phyloP scores from a whole-genome alignment of 2,329 filamentous ascomycete species.

The Beauveria pseudobassiana region DNA sequence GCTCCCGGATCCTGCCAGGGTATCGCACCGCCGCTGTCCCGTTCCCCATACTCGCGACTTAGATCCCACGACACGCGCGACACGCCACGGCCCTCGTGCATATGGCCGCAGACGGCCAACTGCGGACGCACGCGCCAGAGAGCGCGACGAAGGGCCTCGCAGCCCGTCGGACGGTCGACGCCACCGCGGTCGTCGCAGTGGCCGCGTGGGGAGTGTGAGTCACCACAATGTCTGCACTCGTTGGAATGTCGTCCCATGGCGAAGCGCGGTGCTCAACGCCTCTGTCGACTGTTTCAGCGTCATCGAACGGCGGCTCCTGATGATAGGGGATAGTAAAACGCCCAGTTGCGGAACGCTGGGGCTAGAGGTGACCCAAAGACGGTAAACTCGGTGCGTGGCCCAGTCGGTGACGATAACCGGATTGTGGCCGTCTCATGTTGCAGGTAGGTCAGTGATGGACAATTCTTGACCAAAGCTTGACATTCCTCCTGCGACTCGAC shows the following conservation, averaged over 20 bases:
- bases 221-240: constrained; percentile 57
- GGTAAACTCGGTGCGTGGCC: constrained; percentile 52
- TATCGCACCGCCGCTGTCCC: constrained; percentile 31
- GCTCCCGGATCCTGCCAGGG: constrained; percentile 53
- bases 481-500: constrained; percentile 48
- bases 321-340: constrained; percentile 52
- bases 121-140: constrained; percentile 55
- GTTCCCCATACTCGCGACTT: constrained; percentile 24
- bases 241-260: constrained; percentile 56
- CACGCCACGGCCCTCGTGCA: constrained; percentile 60
- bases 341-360: constrained; percentile 51
- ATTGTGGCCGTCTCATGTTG: constrained; percentile 49
- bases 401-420: constrained; percentile 43
- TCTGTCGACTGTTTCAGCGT: constrained; percentile 7
- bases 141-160: constrained; percentile 47
- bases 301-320: not conserved
- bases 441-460: constrained; percentile 55
- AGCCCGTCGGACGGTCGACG: constrained; percentile 42
- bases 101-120: constrained; percentile 63
- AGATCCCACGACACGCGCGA: constrained; percentile 56
- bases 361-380: constrained; percentile 67
- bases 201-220: constrained; percentile 61
- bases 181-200: constrained; percentile 46
- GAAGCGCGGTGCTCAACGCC: constrained; percentile 19
- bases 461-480: constrained; percentile 44